Percentiles rank a stretch among this genome's conserved stretches.
Conservation (phyloP, 108 stramenopile species). For the Poteriospumella lacustris region DNA sequence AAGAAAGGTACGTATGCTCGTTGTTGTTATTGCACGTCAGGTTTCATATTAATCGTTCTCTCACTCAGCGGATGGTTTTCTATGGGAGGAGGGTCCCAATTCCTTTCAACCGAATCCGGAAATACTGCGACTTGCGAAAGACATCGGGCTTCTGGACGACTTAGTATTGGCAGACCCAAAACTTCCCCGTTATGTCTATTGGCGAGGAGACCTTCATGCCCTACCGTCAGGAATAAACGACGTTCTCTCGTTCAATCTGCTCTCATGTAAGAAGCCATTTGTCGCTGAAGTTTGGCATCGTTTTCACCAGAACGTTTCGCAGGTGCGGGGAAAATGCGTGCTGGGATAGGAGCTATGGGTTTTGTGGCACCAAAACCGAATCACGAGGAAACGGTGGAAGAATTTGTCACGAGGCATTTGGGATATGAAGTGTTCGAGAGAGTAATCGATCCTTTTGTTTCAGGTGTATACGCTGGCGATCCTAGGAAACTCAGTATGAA, state of each 20-base stretch:
- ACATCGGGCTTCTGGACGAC: slow-evolving; percentile 76
- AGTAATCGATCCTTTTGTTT: slow-evolving; percentile 89
- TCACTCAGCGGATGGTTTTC: slow-evolving; percentile 64
- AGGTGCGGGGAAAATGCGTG: slow-evolving; percentile 89
- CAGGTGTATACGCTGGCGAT: slow-evolving; percentile 92
- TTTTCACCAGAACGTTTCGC: slow-evolving; percentile 58
- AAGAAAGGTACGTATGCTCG: slow-evolving; percentile 23
- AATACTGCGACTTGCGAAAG: slow-evolving; percentile 76
- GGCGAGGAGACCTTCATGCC: slow-evolving; percentile 71
- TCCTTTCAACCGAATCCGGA: slow-evolving; percentile 78
- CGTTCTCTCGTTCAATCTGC: slow-evolving; percentile 65
- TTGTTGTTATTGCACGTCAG: not conserved
- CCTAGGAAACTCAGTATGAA: slow-evolving; percentile 79
- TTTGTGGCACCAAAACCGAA: slow-evolving; percentile 48
- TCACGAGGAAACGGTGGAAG: slow-evolving; percentile 82
- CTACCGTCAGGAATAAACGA: slow-evolving; percentile 76
- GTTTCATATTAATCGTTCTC: not conserved
- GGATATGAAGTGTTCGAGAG: slow-evolving; percentile 69
- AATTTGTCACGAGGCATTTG: slow-evolving; percentile 72
- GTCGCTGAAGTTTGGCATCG: not conserved
- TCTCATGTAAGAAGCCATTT: not conserved
- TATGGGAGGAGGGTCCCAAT: slow-evolving; percentile 94
- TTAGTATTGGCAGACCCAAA: slow-evolving; percentile 74
- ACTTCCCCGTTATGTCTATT: slow-evolving; percentile 48
- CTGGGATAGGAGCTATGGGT: slow-evolving; percentile 75